These are phyloP conservation scores for Fonsecaea multimorphosa DNA, from an alignment of 2,329 filamentous ascomycete genomes.

Conservation along the genomic window DNA sequence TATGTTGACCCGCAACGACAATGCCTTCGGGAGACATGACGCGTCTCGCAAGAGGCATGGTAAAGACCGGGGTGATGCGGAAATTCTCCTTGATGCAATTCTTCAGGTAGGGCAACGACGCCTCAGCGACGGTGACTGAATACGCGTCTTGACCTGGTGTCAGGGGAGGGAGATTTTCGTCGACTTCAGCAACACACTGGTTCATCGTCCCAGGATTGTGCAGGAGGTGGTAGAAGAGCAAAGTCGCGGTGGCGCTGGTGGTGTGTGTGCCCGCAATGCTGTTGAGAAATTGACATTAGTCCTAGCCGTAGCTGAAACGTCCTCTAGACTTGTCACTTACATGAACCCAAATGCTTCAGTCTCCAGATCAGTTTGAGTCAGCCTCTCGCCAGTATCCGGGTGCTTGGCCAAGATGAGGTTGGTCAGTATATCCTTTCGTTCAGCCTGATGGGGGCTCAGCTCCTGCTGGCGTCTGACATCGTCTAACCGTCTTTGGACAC, in stretches of 20 bases:
- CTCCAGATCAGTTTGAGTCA: constrained; percentile 44
- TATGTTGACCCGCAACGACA: constrained; percentile 39
- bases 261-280: constrained; percentile 47
- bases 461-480: constrained; percentile 37
- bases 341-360: constrained; percentile 49
- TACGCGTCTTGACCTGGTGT: constrained; percentile 34
- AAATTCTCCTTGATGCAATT: constrained; percentile 47
- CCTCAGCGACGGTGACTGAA: constrained; percentile 39
- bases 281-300: background rate
- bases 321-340: constrained; percentile 35
- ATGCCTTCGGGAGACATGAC: constrained; percentile 41
- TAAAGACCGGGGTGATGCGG: constrained; percentile 46
- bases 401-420: constrained; percentile 47
- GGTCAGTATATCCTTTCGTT: constrained; percentile 40
- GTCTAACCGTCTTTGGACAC: constrained; percentile 1
- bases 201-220: constrained; percentile 41
- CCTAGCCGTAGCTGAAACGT: too few relatives aligned
- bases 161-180: constrained; percentile 15
- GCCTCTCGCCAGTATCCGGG: constrained; percentile 45
- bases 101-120: constrained; percentile 40
- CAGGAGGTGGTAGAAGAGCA: constrained; percentile 45
- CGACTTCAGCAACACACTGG: constrained; percentile 38
- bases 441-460: constrained; percentile 32
- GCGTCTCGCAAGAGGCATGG: constrained; percentile 44
- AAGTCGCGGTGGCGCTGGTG: constrained; percentile 42